phyloP scores from a whole-genome alignment of 257 asterid genomes.

The Penstemon barbatus region DNA sequence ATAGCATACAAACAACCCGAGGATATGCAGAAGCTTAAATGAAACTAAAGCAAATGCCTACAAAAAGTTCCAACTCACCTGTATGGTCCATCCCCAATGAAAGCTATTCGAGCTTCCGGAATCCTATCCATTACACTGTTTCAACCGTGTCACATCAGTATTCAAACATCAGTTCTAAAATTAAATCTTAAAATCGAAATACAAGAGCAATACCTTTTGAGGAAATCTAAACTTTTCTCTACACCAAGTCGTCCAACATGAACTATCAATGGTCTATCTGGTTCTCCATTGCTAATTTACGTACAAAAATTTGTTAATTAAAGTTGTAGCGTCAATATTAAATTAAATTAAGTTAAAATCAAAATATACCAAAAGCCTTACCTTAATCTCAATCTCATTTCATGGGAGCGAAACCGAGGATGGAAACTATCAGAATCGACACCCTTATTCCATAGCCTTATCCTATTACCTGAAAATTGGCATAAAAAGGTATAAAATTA shows the following conservation, averaged over 20 bases:
- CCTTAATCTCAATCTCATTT: conserved; percentile 82
- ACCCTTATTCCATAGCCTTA: conserved; percentile 97
- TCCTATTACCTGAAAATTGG: conserved; percentile 56
- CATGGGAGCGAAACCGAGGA: conserved; percentile 63
- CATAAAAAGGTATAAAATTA: not conserved
- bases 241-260: conserved; percentile 94
- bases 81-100: conserved; percentile 92
- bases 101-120: conserved; percentile 89
- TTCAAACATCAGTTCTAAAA: not conserved
- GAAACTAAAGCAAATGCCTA: not conserved
- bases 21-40: not conserved
- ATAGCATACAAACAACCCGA: no score
- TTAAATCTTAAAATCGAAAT: not conserved
- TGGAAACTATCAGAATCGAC: conserved; percentile 96
- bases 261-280: conserved; percentile 80
- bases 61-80: conserved; percentile 46
- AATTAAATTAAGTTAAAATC: conserved; percentile 5
- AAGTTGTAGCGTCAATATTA: not conserved
- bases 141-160: conserved; percentile 24
- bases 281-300: conserved; percentile 71
- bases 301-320: conserved; percentile 22
- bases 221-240: conserved; percentile 92
- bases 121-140: conserved; percentile 89
- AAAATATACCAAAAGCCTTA: conserved; percentile 20
- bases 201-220: conserved; percentile 51